phyloP scores from a whole-genome alignment of 1,284 basidiomycete genomes.

The Puccinia novopanici region DNA sequence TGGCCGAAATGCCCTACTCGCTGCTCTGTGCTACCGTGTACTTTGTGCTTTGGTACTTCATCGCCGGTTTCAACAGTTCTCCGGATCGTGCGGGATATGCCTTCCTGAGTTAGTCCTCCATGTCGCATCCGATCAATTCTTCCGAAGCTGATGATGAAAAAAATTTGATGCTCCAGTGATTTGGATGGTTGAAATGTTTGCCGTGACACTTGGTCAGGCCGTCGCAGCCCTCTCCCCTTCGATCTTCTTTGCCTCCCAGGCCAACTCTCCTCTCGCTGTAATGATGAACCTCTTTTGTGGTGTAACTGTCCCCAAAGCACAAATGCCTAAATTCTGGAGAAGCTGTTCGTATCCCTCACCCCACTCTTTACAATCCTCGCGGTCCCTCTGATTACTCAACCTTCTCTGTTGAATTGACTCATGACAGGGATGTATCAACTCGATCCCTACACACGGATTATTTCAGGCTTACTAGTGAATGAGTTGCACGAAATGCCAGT shows the following conservation, averaged over 20 bases:
- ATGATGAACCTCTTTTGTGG: slow-evolving; percentile 52
- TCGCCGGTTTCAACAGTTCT: slow-evolving; percentile 18
- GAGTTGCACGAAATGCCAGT: slow-evolving; percentile 46
- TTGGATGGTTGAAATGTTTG: slow-evolving; percentile 46
- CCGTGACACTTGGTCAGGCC: slow-evolving; percentile 41
- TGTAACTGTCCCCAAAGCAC: slow-evolving; percentile 60
- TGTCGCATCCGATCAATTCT: slow-evolving; percentile 20
- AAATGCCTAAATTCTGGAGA: slow-evolving; percentile 72
- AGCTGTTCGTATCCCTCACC: slow-evolving; percentile 64
- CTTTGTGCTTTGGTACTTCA: slow-evolving; percentile 64
- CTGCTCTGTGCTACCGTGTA: slow-evolving; percentile 73
- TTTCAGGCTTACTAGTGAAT: slow-evolving; percentile 61
- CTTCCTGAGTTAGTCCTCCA: slow-evolving; percentile 33
- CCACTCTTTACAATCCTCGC: background rate
- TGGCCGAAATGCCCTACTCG: slow-evolving; percentile 76
- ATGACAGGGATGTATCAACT: slow-evolving; percentile 54
- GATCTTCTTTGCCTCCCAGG: slow-evolving; percentile 42
- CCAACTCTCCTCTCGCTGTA: slow-evolving; percentile 26
- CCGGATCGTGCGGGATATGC: slow-evolving; percentile 36
- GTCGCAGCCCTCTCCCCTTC: slow-evolving; percentile 46
- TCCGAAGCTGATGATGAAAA: background rate
- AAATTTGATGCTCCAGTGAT: slow-evolving; percentile 17
- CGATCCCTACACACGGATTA: slow-evolving; percentile 68
- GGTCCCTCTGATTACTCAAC: background rate
- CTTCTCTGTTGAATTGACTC: slow-evolving; percentile 24